Evolutionary conservation across 2,329 filamentous ascomycete species (phyloP), one percentile per base, ranked within the genome.

Genomic region (Talaromyces funiculosus): DNA sequence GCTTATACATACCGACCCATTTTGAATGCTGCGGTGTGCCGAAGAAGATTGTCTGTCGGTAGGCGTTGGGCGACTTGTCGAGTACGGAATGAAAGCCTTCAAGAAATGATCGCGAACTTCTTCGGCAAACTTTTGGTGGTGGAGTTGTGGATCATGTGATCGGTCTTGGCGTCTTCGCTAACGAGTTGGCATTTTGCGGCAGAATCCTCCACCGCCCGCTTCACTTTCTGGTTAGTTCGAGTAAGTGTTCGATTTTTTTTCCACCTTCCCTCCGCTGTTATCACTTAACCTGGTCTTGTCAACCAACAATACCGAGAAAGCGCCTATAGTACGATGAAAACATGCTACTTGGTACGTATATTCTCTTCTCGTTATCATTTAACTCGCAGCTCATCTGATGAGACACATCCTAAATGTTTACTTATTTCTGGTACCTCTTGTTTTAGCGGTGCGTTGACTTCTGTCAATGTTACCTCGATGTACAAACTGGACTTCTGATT

Each of bases 361-460:
- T 18, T 61, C 33, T 45, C 1, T 38, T 37, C 16, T 22, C 6
- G 20, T 22, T 33, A 26, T 54, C 20, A 35, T 43, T 40, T 64
- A 64, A 12, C 29, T 45, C 24, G 18, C 54, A 26, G 53, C 49
- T 63, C 42, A 66, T 60, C 64, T 91, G 90, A 93, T 92, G 90
- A 93, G 83, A 86, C 81, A 81, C 78, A 80, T 81, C 79, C 67
- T 68, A 69, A 59, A 74, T 77, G 57, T 75, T 77, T 74, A 78
- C 78, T 80, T 80, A 81, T 88, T 92, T 95, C 90, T 96, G 91
- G 91, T 92, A 96, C 91, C 92, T 96, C 92, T 96, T 94, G 91
- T 91, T 85, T 90, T 88, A 94, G 86, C 81, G 82, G 72, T 71
- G 72, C 68, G 66, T 67, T 70, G 65, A 69, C 65, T 57, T 58